A percentile compares a stretch with the other conserved stretches of the same genome.
These are phyloP conservation scores for Candolleomyces aberdarensis DNA, from an alignment of 768 basidiomycete genomes.

Conservation along the genomic window DNA sequence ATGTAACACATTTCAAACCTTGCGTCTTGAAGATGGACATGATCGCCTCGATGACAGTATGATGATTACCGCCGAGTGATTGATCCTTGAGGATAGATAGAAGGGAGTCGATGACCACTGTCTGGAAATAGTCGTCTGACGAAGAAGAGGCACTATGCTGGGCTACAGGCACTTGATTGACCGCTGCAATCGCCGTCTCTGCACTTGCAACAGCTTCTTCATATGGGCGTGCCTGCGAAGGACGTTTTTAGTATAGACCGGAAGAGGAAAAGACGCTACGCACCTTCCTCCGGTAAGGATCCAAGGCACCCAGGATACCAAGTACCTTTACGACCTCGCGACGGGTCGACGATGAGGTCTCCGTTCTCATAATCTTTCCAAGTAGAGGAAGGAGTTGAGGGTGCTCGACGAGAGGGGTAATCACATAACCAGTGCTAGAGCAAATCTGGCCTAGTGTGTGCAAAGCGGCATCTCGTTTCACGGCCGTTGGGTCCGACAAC, in stretches of 20 bases:
- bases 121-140: slow-evolving; percentile 96
- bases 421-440: slow-evolving; percentile 93
- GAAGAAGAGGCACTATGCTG: slow-evolving; percentile 58
- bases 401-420: slow-evolving; percentile 85
- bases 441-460: slow-evolving; percentile 94
- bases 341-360: slow-evolving; percentile 64
- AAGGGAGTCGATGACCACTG: slow-evolving; percentile 87
- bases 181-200: slow-evolving; percentile 58
- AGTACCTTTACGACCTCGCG: slow-evolving; percentile 93
- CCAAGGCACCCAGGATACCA: slow-evolving; percentile 92
- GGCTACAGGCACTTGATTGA: slow-evolving; percentile 66
- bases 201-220: slow-evolving; percentile 51
- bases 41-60: slow-evolving; percentile 93
- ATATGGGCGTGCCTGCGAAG: slow-evolving; percentile 39
- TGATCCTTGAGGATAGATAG: slow-evolving; percentile 87
- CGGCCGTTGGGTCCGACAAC: slow-evolving; percentile 83
- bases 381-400: slow-evolving; percentile 87
- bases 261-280: background rate
- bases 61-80: slow-evolving; percentile 80
- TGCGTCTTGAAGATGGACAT: slow-evolving; percentile 99
- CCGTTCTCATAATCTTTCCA: slow-evolving; percentile 81
- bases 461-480: slow-evolving; percentile 91
- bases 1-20: slow-evolving; percentile 92
- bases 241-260: background rate
- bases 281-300: slow-evolving; percentile 94